These are phyloP conservation scores for Cymbopogon flexuosus DNA, from an alignment of 202 grass and related monocot species.

Conservation along the genomic window DNA sequence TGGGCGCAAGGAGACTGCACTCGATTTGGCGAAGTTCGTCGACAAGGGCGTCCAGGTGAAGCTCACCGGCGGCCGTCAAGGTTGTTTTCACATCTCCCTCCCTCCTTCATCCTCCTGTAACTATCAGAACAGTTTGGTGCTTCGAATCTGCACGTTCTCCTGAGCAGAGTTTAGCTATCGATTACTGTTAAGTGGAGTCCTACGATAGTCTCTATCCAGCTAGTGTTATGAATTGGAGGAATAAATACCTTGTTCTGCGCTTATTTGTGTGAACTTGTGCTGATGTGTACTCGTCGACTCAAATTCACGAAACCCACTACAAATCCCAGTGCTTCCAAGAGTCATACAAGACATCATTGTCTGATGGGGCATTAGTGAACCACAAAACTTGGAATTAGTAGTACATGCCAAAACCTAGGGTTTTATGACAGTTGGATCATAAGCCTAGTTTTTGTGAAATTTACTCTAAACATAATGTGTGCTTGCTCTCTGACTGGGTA, in stretches of 20 bases:
- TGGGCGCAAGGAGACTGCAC: conserved; percentile 79
- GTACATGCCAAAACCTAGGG: neutral
- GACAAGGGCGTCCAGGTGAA: conserved; percentile 90
- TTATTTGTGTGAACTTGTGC: neutral
- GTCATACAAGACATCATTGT: neutral
- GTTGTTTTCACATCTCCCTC: conserved; percentile 11
- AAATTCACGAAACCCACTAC: neutral
- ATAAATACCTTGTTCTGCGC: neutral
- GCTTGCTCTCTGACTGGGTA: neutral
- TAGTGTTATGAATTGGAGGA: neutral
- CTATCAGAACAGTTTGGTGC: neutral
- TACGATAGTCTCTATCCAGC: neutral
- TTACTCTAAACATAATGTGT: neutral
- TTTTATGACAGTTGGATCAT: neutral
- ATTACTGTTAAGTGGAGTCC: neutral
- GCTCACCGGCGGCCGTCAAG: conserved; percentile 73
- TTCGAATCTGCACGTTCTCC: neutral
- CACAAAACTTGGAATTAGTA: neutral
- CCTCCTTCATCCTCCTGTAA: too few species aligned
- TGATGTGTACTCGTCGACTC: neutral
- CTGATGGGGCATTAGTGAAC: neutral
- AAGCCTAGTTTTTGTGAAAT: neutral
- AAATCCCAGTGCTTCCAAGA: neutral
- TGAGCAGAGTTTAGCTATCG: neutral
- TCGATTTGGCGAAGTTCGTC: conserved; percentile 81